Evolutionary conservation across 2,329 filamentous ascomycete genomes (phyloP).

Genomic region (Dactylella cylindrospora): DNA sequence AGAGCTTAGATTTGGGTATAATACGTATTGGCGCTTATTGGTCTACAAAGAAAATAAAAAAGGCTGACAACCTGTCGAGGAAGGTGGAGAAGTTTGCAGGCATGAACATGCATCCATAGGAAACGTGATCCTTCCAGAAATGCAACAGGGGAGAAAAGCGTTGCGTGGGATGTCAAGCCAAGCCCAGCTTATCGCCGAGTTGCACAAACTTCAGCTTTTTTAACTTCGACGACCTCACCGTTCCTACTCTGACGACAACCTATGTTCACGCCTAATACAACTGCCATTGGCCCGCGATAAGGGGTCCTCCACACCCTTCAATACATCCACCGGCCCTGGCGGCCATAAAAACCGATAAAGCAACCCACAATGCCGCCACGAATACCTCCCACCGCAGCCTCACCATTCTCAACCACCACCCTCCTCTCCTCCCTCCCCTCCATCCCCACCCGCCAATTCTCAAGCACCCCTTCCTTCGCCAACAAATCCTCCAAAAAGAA

Average conservation of each 20-base stretch:
- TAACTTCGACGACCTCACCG: constrained; percentile 36
- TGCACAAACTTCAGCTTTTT: no score
- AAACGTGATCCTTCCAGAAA: no score
- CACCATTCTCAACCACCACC: constrained; percentile 9
- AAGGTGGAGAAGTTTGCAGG: no score
- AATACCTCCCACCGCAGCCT: constrained; percentile 26
- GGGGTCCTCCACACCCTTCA: constrained; percentile 5
- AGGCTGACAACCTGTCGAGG: no score
- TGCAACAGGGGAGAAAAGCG: no score
- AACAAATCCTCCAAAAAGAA: constrained; percentile 52
- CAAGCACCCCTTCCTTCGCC: constrained; percentile 45
- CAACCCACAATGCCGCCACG: constrained; percentile 35
- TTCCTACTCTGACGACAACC: constrained; percentile 1
- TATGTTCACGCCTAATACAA: constrained; percentile 1
- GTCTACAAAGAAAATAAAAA: no score
- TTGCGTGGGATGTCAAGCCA: no score
- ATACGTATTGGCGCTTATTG: no score
- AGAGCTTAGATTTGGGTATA: no score
- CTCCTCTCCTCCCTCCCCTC: constrained; percentile 10
- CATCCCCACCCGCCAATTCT: constrained; percentile 50
- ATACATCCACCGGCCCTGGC: constrained; percentile 15
- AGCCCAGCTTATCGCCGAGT: no score
- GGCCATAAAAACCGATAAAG: constrained; percentile 4
- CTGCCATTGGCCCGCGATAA: constrained; percentile 27
- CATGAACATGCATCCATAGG: no score